Evolutionary conservation across 352 stramenopile species (phyloP), one percentile per base, ranked within the genome.

Genomic region (Phytopythium litorale): DNA sequence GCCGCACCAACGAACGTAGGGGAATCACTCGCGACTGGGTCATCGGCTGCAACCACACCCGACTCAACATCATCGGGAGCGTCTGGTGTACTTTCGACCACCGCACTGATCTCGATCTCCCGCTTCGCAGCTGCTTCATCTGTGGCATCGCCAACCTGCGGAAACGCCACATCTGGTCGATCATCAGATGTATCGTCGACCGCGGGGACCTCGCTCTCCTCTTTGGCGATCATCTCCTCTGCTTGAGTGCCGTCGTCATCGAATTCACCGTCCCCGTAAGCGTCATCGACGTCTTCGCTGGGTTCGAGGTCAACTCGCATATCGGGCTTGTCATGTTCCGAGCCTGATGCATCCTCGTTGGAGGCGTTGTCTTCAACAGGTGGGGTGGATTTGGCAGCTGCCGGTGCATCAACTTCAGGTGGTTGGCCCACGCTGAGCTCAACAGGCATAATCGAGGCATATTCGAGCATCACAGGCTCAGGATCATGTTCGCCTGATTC

Each of bases 191-290:
- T 16, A 18, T 53, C 42, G 16, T 61, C 21, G 33, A 13, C 18
- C 16, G 53, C 15, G 9, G 52, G 7, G n/a, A 32, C 7, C 33
- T 33, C 33, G 33, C 6, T 7, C 21, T 46, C 40, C 40, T 1
- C 7, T 12, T 49, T 9, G 7, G 19, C 43, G 6, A 7, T 28
- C 2, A 7, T 12, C 16, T 32, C 21, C 12, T 32, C 21, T 19
- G n/a, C 13, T 15, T 16, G n/a, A 13, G 13, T 15, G 19, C n/a
- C 30, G 3, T 59, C 54, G n/a, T 48, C 37, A 4, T 59, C 54
- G 8, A 59, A 59, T 12, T 49, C 54, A 11, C 23, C 54, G 18
- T 59, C 54, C 6, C 21, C 37, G 32, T 50, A 59, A 13, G 33
- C 35, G 3, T 51, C 45, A 6, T 32, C 45, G 6, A 32, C 11